Evolutionary conservation across 345 rosid genomes (phyloP), one percentile per base, ranked within the genome.

Genomic region (Rhodamnia rubescens): DNA sequence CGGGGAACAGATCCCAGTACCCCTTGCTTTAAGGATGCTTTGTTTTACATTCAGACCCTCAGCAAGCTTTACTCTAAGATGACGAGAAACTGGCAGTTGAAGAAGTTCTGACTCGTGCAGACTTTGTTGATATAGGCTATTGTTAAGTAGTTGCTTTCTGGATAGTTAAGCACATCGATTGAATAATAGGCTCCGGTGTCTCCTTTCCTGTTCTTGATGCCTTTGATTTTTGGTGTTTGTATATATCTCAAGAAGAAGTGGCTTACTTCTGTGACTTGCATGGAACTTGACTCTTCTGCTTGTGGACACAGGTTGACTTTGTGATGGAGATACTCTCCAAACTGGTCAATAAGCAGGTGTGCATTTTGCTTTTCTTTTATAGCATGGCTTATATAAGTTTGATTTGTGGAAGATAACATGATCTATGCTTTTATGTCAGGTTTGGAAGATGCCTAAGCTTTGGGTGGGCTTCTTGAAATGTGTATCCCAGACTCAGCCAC

Each of bases 381-480:
- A 18, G 15, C 40, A 47, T 55, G 12, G 52, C 27, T 27, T 74
- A 82, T 18, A 36, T 69, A 36, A 36, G 22, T 69, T 36, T 69
- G 47, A 69, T 69, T 69, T 69, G 80, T 69, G 47, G 80, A 69
- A 69, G 80, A 13, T 69, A 36, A 69, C 80, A 69, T 69, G 47
- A 69, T 36, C 80, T 27, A 29, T n/a, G 29, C 54, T 13, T 84
- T 59, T 59, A 82, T 53, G 52, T 82, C 91, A 96, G 99, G 90
- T 96, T 54, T 97, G 99, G 99, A 97, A 93, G 90, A 92, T 96
- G 93, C 99, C 99, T 53, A 97, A 97, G 91, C 85, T 97, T 87
- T 97, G 98, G 98, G 98, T 95, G 87, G 98, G 99, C 85, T 97
- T 97, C 90, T 88, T 96, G 92, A 97, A 97, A 90, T 97, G 98